Conservation (phyloP, 2,329 filamentous ascomycete genomes). For the Fusarium sp. region DNA sequence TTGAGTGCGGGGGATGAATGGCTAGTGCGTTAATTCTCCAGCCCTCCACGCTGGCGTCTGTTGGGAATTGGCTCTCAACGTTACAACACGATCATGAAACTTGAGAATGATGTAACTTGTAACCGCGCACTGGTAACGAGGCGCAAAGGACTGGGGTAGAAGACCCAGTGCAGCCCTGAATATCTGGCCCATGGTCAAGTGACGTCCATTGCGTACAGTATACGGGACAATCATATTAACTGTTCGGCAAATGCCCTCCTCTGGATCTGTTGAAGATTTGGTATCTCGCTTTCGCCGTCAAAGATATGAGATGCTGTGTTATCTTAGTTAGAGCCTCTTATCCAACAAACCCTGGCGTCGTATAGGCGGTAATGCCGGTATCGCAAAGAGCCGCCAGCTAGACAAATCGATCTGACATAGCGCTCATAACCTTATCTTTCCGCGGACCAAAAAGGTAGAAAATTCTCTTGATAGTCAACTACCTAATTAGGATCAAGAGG, state of each 20-base stretch:
- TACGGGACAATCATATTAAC: background rate
- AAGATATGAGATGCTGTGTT: background rate
- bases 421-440: slow-evolving; percentile 17
- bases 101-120: slow-evolving; percentile 19
- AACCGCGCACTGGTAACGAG: background rate
- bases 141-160: slow-evolving; percentile 1
- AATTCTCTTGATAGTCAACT: slow-evolving; percentile 26
- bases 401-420: slow-evolving; percentile 7
- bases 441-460: background rate
- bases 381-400: background rate
- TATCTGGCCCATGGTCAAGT: background rate
- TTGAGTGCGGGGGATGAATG: slow-evolving; percentile 41
- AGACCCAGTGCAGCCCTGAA: background rate
- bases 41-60: slow-evolving; percentile 29
- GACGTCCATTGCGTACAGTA: slow-evolving; percentile 1
- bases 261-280: background rate
- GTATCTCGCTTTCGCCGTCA: background rate
- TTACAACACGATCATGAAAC: slow-evolving; percentile 28
- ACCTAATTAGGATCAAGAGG: slow-evolving; percentile 16
- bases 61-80: slow-evolving; percentile 35
- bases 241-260: background rate
- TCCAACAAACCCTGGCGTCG: slow-evolving; percentile 2
- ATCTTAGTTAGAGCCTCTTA: slow-evolving; percentile 11
- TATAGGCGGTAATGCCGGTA: background rate
- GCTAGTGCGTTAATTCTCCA: slow-evolving; percentile 1